Base-by-base conservation (phyloP, 1,284 basidiomycete species). In the Malassezia japonica region DNA sequence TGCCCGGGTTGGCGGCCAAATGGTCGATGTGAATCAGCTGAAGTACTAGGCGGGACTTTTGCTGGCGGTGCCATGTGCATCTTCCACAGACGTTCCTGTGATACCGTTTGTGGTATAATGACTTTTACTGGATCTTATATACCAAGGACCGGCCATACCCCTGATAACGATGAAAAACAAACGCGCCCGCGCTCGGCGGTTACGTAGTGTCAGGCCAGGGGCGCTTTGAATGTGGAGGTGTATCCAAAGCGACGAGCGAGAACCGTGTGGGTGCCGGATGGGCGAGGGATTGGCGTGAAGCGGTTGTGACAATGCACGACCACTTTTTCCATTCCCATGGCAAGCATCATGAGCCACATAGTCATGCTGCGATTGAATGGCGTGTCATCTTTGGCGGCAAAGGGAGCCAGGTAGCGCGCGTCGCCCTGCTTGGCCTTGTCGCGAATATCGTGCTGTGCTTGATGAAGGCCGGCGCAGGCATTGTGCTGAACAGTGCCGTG, bases 391-490 rank as follows among this genome's bases (percentile, higher is more conserved):
- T 20, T 57, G 61, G 34, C 50, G 58, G 40, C 9, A 42, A 27
- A 29, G 24, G 23, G 9, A 12, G 40, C 4, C 10, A 13, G 9
- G 45, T 47, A 7, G 37, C 45, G 1, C 61, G 70, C 43, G 74
- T 76, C 59, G 76, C 75, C 28, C 64, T 74, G 21, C 59, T 72
- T 59, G 92, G 92, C 1, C 78, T 98, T n/a, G 80, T 81, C 35
- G 79, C 83, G 43, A 98, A 96, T 68, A 77, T 96, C 25, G 82
- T 79, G 1, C 76, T 98, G 54, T 94, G 89, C 0, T 77, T 78
- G 12, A 77, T 83, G 24, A 98, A 98, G 73, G 91, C 89, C 23
- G 67, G 80, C 9, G 73, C 68, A 0, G 71, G 70, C 1, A 56
- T 64, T 23, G 59, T 59, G 35, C 61, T 70, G 21, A 88, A 95